These are phyloP conservation scores for Cladosporium oxysporum DNA, from an alignment of 2,329 filamentous ascomycete genomes.

Conservation along the genomic window DNA sequence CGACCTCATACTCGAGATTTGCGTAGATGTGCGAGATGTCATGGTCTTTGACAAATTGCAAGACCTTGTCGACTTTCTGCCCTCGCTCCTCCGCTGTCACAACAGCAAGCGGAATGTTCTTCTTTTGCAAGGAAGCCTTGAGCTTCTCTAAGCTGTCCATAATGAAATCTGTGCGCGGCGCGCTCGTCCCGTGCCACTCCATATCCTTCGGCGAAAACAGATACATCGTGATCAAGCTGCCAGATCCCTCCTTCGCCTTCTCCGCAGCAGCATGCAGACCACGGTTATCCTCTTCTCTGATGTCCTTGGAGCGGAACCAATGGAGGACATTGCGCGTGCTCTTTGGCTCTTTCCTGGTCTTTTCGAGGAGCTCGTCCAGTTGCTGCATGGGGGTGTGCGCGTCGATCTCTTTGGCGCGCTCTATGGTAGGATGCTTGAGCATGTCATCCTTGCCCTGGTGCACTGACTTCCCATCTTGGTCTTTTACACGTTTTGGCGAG, in stretches of 20 bases:
- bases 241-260: constrained; percentile 47
- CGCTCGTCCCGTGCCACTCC: constrained; percentile 53
- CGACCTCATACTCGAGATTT: constrained; percentile 83
- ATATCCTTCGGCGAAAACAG: constrained; percentile 51
- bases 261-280: constrained; percentile 49
- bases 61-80: constrained; percentile 44
- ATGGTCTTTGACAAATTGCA: constrained; percentile 48
- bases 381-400: constrained; percentile 46
- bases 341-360: constrained; percentile 42
- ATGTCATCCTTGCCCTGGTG: constrained; percentile 22
- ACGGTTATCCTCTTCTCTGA: constrained; percentile 54
- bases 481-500: constrained; percentile 51
- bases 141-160: constrained; percentile 47
- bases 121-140: constrained; percentile 48
- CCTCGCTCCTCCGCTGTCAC: constrained; percentile 46
- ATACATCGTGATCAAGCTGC: constrained; percentile 49
- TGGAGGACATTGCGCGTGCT: constrained; percentile 46
- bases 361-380: constrained; percentile 42
- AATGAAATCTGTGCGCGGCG: constrained; percentile 53
- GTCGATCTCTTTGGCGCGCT: constrained; percentile 54
- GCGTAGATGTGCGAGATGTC: constrained; percentile 51
- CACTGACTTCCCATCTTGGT: constrained; percentile 40
- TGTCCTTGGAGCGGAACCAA: constrained; percentile 56
- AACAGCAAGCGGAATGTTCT: constrained; percentile 53
- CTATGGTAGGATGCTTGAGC: constrained; percentile 48